A percentile compares a stretch with the other conserved stretches of the same genome.
Conservation (phyloP, 1,284 basidiomycete genomes). For the Tilletia setariae region DNA sequence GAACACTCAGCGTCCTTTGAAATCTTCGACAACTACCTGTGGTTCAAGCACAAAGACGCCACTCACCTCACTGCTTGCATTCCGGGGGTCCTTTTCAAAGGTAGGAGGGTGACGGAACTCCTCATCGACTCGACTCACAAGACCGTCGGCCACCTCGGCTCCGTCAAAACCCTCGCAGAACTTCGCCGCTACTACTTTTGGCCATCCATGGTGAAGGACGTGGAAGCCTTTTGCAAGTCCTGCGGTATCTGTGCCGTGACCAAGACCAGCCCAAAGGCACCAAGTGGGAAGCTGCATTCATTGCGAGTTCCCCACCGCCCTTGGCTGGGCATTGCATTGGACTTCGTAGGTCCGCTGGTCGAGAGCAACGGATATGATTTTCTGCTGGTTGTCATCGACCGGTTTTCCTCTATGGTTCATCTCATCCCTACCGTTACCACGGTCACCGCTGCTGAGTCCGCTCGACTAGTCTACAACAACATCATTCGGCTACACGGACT, state of each 20-base stretch:
- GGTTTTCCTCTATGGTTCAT: constrained; percentile 52
- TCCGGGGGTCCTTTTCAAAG: constrained; percentile 4
- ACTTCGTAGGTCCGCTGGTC: constrained; percentile 57
- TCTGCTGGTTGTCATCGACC: constrained; percentile 56
- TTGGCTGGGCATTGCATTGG: constrained; percentile 58
- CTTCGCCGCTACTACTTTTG: constrained; percentile 56
- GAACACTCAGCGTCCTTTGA: background rate
- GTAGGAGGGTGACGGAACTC: constrained; percentile 14
- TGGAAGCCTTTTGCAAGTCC: constrained; percentile 54
- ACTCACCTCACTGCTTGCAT: constrained; percentile 2
- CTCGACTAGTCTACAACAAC: constrained; percentile 39
- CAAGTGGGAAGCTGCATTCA: constrained; percentile 54
- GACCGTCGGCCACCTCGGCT: background rate
- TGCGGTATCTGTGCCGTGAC: constrained; percentile 57
- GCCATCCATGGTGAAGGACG: constrained; percentile 48
- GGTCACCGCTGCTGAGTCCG: constrained; percentile 46
- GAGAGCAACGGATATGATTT: constrained; percentile 52
- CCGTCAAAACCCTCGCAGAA: background rate
- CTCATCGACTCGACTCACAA: constrained; percentile 10
- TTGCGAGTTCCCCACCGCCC: constrained; percentile 54
- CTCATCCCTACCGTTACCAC: constrained; percentile 62
- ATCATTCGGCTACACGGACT: constrained; percentile 54
- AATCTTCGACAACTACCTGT: background rate
- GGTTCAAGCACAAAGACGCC: background rate
- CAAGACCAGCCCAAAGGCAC: constrained; percentile 46